Conservation (phyloP, 1,284 basidiomycete species). For the Ustilago esculenta region DNA sequence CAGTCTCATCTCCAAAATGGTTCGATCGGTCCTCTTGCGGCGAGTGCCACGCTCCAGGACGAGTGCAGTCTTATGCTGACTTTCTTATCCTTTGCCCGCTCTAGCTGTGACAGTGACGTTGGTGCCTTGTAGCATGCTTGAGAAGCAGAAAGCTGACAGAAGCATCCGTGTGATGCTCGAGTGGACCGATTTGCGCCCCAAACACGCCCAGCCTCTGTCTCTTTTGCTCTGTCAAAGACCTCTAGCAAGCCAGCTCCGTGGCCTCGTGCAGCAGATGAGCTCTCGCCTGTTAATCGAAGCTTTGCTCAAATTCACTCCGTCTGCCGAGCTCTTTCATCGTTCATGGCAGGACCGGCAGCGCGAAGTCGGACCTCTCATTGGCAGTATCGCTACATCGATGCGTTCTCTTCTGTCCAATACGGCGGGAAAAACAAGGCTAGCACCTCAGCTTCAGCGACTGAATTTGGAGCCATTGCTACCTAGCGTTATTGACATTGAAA, state of each 20-base stretch:
- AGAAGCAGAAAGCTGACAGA: neutral
- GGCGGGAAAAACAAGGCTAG: neutral
- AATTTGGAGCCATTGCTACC: neutral
- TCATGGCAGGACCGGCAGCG: conserved; percentile 22
- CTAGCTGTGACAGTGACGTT: conserved; percentile 8
- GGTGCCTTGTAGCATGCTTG: conserved; percentile 1
- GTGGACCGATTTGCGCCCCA: conserved; percentile 12
- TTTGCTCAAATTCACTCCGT: conserved; percentile 4
- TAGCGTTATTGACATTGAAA: conserved; percentile 5
- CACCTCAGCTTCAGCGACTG: neutral
- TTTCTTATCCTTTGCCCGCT: neutral
- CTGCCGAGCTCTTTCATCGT: conserved; percentile 19
- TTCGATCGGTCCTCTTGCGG: neutral
- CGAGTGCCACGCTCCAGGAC: too few species aligned
- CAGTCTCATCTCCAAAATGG: neutral
- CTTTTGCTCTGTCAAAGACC: neutral
- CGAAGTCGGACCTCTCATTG: conserved; percentile 8
- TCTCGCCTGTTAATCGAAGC: conserved; percentile 19
- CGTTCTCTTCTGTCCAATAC: conserved; percentile 3
- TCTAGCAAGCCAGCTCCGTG: conserved; percentile 8
- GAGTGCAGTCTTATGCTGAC: too few species aligned
- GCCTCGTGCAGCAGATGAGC: conserved; percentile 15
- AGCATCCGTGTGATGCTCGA: conserved; percentile 4
- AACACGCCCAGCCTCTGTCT: neutral
- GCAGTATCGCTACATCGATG: conserved; percentile 23